Evolutionary conservation across 306 rosid genomes (phyloP).

Genomic region (Dicorynia guianensis): DNA sequence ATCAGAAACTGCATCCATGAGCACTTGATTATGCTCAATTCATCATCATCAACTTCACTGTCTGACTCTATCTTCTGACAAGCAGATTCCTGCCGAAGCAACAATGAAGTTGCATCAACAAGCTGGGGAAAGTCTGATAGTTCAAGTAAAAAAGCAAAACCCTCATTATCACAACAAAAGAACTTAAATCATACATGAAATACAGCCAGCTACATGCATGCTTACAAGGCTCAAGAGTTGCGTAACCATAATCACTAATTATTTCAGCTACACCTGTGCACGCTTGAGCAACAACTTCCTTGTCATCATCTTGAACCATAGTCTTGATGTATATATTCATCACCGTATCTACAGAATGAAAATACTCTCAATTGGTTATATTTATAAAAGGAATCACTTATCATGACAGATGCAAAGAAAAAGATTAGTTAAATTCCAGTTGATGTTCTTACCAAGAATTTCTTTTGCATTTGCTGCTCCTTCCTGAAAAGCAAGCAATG

Average conservation of each 20-base stretch:
- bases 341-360: constrained; percentile 67
- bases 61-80: constrained; percentile 87
- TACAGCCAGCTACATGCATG: constrained; percentile 34
- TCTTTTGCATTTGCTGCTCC: constrained; percentile 77
- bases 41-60: constrained; percentile 86
- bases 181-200: constrained; percentile 27
- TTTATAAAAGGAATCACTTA: constrained; percentile 5
- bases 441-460: constrained; percentile 69
- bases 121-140: constrained; percentile 68
- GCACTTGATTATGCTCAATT: constrained; percentile 84
- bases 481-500: constrained; percentile 63
- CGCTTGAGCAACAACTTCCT: constrained; percentile 96
- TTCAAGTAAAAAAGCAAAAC: constrained; percentile 31
- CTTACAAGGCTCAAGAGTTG: constrained; percentile 88
- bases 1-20: constrained; percentile 98
- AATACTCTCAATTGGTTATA: constrained; percentile 20
- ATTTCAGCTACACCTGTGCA: constrained; percentile 88
- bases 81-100: constrained; percentile 85
- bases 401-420: constrained; percentile 4
- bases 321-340: constrained; percentile 83
- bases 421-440: constrained; percentile 13
- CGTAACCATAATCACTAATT: constrained; percentile 82
- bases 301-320: constrained; percentile 93
- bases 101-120: constrained; percentile 77
- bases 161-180: constrained; percentile 36